Evolutionary conservation across 495 filamentous ascomycete species (phyloP).

Genomic region (Aspergillus baeticus): DNA sequence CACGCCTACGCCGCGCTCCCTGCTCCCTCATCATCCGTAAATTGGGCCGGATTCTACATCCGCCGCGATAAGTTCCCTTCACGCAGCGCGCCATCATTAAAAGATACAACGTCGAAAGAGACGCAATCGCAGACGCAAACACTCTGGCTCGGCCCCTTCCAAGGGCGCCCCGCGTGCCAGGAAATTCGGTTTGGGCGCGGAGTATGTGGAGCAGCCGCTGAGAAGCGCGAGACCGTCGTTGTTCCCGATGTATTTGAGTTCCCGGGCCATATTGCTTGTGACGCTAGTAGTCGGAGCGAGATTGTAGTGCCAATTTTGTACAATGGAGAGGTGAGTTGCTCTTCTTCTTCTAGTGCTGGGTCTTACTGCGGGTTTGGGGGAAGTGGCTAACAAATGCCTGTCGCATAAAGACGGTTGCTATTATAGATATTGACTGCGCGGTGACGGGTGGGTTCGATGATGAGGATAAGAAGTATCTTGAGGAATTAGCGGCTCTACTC

Average conservation of each 20-base stretch:
- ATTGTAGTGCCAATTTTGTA: slow-evolving; percentile 83
- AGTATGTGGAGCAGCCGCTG: slow-evolving; percentile 80
- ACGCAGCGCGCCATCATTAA: slow-evolving; percentile 25
- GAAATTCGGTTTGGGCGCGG: slow-evolving; percentile 76
- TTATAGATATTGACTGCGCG: slow-evolving; percentile 87
- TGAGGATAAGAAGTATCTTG: slow-evolving; percentile 65
- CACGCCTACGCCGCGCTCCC: slow-evolving; percentile 80
- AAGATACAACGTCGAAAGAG: slow-evolving; percentile 22
- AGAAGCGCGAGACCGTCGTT: slow-evolving; percentile 60
- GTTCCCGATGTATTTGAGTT: slow-evolving; percentile 75
- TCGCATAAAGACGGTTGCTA: slow-evolving; percentile 63
- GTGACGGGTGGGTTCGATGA: slow-evolving; percentile 71
- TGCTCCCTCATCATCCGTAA: slow-evolving; percentile 67
- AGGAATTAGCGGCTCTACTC: slow-evolving; percentile 66
- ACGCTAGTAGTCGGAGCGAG: slow-evolving; percentile 78
- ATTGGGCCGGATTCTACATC: slow-evolving; percentile 94
- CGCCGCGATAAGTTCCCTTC: slow-evolving; percentile 57
- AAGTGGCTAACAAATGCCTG: slow-evolving; percentile 2
- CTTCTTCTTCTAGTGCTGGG: slow-evolving; percentile 9
- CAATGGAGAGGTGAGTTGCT: slow-evolving; percentile 49
- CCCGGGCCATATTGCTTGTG: slow-evolving; percentile 90
- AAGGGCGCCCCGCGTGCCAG: slow-evolving; percentile 86
- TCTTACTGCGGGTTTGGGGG: neutral
- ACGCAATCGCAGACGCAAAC: slow-evolving; percentile 28
- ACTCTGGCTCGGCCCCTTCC: slow-evolving; percentile 83